Evolutionary conservation across 1,139 yeast species (phyloP).

Genomic region (Candida anutae): DNA sequence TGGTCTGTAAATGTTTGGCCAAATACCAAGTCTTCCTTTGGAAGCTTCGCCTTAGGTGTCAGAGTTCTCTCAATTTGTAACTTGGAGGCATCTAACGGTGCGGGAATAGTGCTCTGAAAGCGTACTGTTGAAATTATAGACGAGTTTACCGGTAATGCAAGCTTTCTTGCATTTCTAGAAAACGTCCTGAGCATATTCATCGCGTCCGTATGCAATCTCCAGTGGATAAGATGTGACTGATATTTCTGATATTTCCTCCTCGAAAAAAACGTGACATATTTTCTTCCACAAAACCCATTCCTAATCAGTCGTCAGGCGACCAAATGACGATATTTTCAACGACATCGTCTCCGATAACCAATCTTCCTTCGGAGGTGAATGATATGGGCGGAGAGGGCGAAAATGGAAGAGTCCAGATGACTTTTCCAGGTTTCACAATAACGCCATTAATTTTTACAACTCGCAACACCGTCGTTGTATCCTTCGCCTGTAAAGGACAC

Average conservation of each 20-base stretch:
- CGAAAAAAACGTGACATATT: too few species aligned
- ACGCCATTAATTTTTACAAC: conserved; percentile 31
- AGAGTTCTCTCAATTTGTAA: conserved; percentile 50
- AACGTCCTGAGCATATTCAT: too few species aligned
- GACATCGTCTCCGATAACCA: conserved; percentile 24
- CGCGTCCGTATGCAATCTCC: too few species aligned
- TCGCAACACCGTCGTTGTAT: conserved; percentile 14
- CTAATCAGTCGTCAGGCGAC: too few species aligned
- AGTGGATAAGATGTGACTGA: too few species aligned
- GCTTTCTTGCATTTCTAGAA: too few species aligned
- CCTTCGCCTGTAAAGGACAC: conserved; percentile 9
- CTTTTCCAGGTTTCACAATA: conserved; percentile 13
- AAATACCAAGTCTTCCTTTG: conserved; percentile 73
- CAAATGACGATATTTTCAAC: conserved; percentile 30
- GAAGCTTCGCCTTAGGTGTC: conserved; percentile 56
- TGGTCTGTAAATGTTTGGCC: conserved; percentile 76
- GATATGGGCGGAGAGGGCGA: conserved; percentile 9
- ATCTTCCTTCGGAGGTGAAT: conserved; percentile 19
- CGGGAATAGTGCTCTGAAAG: conserved; percentile 9
- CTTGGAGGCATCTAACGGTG: conserved; percentile 64
- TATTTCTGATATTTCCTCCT: too few species aligned
- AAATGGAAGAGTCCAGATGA: conserved; percentile 27
- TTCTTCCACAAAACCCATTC: too few species aligned
- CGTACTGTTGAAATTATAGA: too few species aligned
- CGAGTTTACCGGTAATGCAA: too few species aligned